A percentile compares a stretch with the other conserved stretches of the same genome.
Conservation (phyloP, 2,329 filamentous ascomycete species). For the Exserohilum turcica region DNA sequence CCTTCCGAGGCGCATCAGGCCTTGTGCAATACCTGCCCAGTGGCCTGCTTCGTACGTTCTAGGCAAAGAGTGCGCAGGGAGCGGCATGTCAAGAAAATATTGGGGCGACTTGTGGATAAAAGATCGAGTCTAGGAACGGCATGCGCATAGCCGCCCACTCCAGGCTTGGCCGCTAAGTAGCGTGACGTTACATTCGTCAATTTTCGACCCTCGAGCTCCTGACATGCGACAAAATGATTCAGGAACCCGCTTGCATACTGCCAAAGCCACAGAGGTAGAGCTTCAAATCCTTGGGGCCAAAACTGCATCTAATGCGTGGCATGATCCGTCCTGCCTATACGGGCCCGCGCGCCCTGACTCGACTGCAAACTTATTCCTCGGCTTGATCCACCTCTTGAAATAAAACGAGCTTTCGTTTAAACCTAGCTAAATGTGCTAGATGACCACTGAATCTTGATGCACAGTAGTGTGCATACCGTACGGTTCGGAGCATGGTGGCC, state of each 20-base stretch:
- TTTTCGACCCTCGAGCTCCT: not conserved
- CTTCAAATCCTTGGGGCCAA: not conserved
- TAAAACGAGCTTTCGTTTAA: not conserved
- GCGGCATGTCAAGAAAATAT: not conserved
- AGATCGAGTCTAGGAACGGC: not conserved
- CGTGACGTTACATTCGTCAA: not conserved
- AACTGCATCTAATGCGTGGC: not conserved
- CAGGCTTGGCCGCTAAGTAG: not conserved
- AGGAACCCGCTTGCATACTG: not conserved
- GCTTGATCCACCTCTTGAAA: not conserved
- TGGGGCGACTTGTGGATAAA: slow-evolving; percentile 1
- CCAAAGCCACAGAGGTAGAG: not conserved
- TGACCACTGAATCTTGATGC: not conserved
- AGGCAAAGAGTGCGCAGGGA: not conserved
- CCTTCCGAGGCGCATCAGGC: not conserved
- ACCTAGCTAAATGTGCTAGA: not conserved
- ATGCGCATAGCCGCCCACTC: slow-evolving; percentile 6
- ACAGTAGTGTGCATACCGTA: not conserved
- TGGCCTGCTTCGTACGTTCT: not conserved
- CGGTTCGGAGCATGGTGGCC: not conserved
- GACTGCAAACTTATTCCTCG: not conserved
- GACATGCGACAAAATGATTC: not conserved
- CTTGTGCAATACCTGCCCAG: not conserved
- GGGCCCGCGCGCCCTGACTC: not conserved
- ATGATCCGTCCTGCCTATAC: not conserved